Conservation (phyloP, 1,139 yeast species). For the Lodderomyces metapsilosis region DNA sequence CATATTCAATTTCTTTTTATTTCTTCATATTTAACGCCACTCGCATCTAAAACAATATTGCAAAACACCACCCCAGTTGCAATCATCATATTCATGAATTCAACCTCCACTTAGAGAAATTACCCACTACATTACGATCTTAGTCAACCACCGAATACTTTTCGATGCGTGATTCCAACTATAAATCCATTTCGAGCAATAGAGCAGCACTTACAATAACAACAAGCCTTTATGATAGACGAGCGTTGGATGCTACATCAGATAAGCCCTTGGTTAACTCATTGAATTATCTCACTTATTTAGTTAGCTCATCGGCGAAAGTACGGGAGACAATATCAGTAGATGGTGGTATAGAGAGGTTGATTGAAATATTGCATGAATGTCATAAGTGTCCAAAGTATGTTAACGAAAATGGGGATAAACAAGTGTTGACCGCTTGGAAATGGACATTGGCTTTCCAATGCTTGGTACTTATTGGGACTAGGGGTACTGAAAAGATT, state of each 20-base stretch:
- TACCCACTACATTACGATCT: neutral
- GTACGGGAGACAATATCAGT: slow-evolving; percentile 84
- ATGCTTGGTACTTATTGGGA: slow-evolving; percentile 85
- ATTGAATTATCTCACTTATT: slow-evolving; percentile 80
- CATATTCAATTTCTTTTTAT: no score
- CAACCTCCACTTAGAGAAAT: neutral
- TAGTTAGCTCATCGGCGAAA: slow-evolving; percentile 82
- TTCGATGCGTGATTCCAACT: slow-evolving; percentile 86
- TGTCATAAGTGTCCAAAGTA: slow-evolving; percentile 43
- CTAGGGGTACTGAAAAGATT: slow-evolving; percentile 86
- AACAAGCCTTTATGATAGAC: slow-evolving; percentile 81
- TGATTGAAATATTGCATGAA: slow-evolving; percentile 81
- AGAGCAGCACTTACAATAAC: slow-evolving; percentile 90
- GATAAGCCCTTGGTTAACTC: slow-evolving; percentile 91
- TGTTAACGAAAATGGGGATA: slow-evolving; percentile 33
- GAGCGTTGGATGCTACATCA: slow-evolving; percentile 89
- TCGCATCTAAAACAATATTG: neutral
- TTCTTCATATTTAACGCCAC: slow-evolving; percentile 1
- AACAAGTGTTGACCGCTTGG: slow-evolving; percentile 74
- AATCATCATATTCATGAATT: neutral
- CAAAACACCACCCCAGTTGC: no score
- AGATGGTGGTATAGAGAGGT: slow-evolving; percentile 91
- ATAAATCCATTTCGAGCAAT: slow-evolving; percentile 73
- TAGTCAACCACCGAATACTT: neutral
- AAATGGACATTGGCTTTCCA: slow-evolving; percentile 96